Percentiles rank a stretch among this genome's conserved stretches.
Conservation (phyloP, 805 yeast genomes). For the Nakazawaea holstii region DNA sequence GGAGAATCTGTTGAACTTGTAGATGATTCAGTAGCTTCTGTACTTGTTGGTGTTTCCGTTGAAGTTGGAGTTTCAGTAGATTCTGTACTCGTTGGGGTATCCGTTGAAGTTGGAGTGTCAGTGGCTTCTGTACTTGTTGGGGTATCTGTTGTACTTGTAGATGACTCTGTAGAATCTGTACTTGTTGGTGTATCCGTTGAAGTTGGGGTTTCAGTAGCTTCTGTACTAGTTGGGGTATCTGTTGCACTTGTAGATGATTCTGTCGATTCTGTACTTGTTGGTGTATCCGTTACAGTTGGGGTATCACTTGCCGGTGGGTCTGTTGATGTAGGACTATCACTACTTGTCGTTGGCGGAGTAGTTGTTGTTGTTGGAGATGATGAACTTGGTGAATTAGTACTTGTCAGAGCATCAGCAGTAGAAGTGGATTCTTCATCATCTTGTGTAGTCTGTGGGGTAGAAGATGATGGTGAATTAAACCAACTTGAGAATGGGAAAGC, state of each 20-base stretch:
- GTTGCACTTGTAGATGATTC: not conserved
- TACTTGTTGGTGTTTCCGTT: not conserved
- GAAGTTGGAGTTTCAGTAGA: not conserved
- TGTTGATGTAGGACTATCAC: not conserved
- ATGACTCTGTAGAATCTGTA: not conserved
- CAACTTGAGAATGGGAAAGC: no score
- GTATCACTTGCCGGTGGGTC: not conserved
- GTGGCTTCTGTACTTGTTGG: not conserved
- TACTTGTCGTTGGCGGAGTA: conserved; percentile 1
- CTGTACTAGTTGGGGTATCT: not conserved
- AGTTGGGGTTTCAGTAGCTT: not conserved
- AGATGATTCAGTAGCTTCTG: not conserved
- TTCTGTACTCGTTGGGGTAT: not conserved
- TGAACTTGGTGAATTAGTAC: not conserved
- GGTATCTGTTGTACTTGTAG: not conserved
- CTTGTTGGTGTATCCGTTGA: not conserved
- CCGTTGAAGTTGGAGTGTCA: not conserved
- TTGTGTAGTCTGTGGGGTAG: not conserved
- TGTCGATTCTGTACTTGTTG: not conserved
- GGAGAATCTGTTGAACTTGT: not conserved
- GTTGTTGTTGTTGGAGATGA: not conserved
- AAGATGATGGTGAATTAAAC: conserved; percentile 3
- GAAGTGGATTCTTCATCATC: not conserved
- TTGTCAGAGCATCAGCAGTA: not conserved
- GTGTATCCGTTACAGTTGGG: not conserved